phyloP scores from a whole-genome alignment of 768 basidiomycete species.

The Pleurotus djamor region DNA sequence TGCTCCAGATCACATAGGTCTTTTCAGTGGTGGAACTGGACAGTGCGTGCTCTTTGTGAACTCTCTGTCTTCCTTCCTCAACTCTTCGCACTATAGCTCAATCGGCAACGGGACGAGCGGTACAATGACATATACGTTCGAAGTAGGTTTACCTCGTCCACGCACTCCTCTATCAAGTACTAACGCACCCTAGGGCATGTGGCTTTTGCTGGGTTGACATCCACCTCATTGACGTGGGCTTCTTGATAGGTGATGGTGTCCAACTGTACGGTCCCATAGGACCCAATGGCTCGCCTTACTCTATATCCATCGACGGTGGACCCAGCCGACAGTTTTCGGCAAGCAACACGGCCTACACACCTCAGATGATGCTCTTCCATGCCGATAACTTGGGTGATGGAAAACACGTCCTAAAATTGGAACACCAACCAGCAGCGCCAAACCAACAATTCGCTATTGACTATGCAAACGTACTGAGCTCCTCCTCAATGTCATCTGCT shows the following conservation, averaged over 20 bases:
- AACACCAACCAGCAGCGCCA: slow-evolving; percentile 19
- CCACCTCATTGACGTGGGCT: no score
- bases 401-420: slow-evolving; percentile 20
- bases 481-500: not conserved
- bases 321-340: slow-evolving; percentile 15
- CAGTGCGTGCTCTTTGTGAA: slow-evolving; percentile 26
- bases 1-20: slow-evolving; percentile 24
- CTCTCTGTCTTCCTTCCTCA: not conserved
- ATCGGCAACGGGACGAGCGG: slow-evolving; percentile 26
- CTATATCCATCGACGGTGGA: slow-evolving; percentile 30
- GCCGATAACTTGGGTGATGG: slow-evolving; percentile 16
- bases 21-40: slow-evolving; percentile 39
- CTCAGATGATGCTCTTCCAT: slow-evolving; percentile 25
- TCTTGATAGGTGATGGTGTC: slow-evolving; percentile 36
- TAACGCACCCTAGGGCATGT: slow-evolving; percentile 14
- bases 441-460: slow-evolving; percentile 23
- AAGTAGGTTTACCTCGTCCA: slow-evolving; percentile 21
- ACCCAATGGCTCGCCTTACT: slow-evolving; percentile 29
- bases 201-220: no score
- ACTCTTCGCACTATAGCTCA: slow-evolving; percentile 20
- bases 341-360: slow-evolving; percentile 17
- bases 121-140: slow-evolving; percentile 32
- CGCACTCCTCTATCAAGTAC: not conserved
- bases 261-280: slow-evolving; percentile 41
- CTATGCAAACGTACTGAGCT: slow-evolving; percentile 18